Conservation (phyloP, 108 stramenopile genomes). For the Bacterosira constricta region DNA sequence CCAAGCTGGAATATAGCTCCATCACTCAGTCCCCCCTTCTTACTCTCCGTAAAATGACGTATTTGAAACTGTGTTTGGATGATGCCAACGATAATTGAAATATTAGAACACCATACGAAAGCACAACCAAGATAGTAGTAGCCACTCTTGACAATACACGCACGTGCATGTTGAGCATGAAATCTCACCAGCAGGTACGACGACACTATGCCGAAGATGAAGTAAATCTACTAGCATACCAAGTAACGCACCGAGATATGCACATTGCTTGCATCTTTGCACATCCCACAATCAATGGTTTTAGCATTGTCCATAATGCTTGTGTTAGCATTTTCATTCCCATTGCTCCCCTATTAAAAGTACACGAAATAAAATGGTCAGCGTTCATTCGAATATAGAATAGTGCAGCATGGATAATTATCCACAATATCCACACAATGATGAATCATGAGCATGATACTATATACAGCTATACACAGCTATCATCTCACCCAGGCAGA, state of each 20-base stretch:
- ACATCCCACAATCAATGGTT: slow-evolving; percentile 72
- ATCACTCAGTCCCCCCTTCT: slow-evolving; percentile 31
- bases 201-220: slow-evolving; percentile 18
- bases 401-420: too few relatives aligned
- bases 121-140: background rate
- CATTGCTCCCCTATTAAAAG: slow-evolving; percentile 64
- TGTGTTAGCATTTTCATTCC: slow-evolving; percentile 72
- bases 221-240: slow-evolving; percentile 54
- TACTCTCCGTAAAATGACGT: slow-evolving; percentile 18
- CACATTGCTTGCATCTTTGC: slow-evolving; percentile 69
- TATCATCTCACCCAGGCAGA: slow-evolving; percentile 74
- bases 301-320: slow-evolving; percentile 72
- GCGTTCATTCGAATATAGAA: too few relatives aligned
- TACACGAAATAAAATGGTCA: too few relatives aligned
- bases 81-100: background rate
- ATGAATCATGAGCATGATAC: too few relatives aligned
- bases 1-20: too few relatives aligned
- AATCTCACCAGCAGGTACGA: slow-evolving; percentile 17
- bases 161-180: background rate
- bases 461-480: too few relatives aligned
- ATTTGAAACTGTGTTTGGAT: slow-evolving; percentile 17
- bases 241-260: slow-evolving; percentile 58
- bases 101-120: background rate
- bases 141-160: slow-evolving; percentile 1
- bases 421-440: too few relatives aligned